phyloP scores from a whole-genome alignment of 106 monocot species.

The Chionographis japonica region DNA sequence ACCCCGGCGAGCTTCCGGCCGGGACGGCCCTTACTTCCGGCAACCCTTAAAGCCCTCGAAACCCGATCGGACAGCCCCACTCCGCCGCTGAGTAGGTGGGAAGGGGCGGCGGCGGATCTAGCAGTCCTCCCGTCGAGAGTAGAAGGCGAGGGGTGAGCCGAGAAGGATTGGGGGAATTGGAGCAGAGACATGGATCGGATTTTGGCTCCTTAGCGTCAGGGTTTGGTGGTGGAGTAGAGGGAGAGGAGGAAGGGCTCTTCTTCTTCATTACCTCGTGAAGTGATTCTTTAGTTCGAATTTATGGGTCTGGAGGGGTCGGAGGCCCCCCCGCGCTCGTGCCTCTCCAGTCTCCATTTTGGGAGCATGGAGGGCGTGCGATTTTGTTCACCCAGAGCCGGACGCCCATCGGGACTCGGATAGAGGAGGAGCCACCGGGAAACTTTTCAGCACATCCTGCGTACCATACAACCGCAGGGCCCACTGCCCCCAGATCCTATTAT shows the following conservation, averaged over 20 bases:
- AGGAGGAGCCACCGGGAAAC: too few relatives aligned
- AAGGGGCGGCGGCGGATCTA: neutral
- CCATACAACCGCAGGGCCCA: too few relatives aligned
- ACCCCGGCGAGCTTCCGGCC: slow-evolving; percentile 9
- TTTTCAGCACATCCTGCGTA: too few relatives aligned
- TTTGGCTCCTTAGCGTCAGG: neutral
- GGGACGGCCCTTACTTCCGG: neutral
- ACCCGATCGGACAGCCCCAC: neutral
- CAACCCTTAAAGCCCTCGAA: neutral
- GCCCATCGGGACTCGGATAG: too few relatives aligned
- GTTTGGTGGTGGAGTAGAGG: neutral
- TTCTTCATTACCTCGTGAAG: neutral
- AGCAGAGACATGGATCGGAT: slow-evolving; percentile 2
- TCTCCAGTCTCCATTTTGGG: too few relatives aligned
- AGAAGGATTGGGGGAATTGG: neutral
- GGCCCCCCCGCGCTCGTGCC: too few relatives aligned
- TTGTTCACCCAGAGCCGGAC: too few relatives aligned
- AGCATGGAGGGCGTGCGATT: too few relatives aligned
- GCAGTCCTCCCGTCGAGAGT: neutral
- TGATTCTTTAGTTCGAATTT: neutral
- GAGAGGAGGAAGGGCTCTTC: neutral
- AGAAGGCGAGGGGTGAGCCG: neutral
- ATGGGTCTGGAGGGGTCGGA: too few relatives aligned
- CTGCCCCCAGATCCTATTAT: too few relatives aligned
- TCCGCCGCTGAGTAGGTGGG: neutral